Evolutionary conservation across 257 asterid species (phyloP).

Genomic region (Cynanchum wilfordii): DNA sequence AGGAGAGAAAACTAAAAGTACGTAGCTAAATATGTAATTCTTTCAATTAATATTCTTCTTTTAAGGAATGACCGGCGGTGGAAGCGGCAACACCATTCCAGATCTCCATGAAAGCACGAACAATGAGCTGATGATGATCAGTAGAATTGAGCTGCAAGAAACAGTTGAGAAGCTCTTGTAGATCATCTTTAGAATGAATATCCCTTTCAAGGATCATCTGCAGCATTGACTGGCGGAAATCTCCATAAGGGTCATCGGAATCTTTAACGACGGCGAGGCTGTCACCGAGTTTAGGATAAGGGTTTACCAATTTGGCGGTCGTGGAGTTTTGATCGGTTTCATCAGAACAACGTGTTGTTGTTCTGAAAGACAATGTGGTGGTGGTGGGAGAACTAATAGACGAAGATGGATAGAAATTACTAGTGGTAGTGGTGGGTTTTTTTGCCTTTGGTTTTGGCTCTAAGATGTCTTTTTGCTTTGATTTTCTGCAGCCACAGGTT

Average conservation of each 20-base stretch:
- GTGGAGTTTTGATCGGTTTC: constrained; percentile 3
- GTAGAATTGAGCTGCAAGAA: constrained; percentile 55
- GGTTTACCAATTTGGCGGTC: constrained; percentile 1
- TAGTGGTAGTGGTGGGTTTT: neutral
- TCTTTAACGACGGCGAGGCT: constrained; percentile 61
- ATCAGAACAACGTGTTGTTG: constrained; percentile 19
- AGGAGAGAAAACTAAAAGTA: too few relatives aligned
- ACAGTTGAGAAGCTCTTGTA: constrained; percentile 61
- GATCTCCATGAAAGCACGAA: constrained; percentile 59
- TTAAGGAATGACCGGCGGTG: neutral
- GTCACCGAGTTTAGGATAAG: constrained; percentile 33
- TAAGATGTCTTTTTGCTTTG: neutral
- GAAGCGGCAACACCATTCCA: constrained; percentile 31
- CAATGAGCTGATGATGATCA: constrained; percentile 47
- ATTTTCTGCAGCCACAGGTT: neutral
- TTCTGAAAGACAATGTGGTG: constrained; percentile 27
- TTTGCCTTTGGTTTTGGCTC: constrained; percentile 2
- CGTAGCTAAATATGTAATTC: too few relatives aligned
- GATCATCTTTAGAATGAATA: constrained; percentile 42
- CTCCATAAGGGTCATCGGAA: constrained; percentile 63
- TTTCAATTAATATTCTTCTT: too few relatives aligned
- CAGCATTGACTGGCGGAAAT: constrained; percentile 72
- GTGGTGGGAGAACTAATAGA: constrained; percentile 18
- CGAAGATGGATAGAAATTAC: neutral
- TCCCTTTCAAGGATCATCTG: constrained; percentile 64